A percentile compares a stretch with the other conserved stretches of the same genome.
These are phyloP conservation scores for Diaporthe velutina DNA, from an alignment of 2,329 filamentous ascomycete species.

Conservation along the genomic window DNA sequence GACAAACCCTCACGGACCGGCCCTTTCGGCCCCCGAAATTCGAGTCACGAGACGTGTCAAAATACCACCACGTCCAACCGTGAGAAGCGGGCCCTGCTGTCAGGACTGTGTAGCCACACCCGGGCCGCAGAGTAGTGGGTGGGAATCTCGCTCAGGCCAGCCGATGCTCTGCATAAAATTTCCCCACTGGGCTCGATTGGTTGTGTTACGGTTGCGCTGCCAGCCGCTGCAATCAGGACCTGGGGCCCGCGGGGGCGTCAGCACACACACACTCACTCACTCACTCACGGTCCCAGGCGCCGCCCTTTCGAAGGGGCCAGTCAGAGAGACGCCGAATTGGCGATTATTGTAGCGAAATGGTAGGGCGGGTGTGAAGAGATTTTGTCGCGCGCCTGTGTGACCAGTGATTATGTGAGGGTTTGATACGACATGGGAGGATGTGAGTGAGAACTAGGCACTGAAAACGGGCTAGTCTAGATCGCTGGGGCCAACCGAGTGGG, in stretches of 20 bases:
- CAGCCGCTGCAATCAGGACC: constrained; percentile 12
- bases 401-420: constrained; percentile 16
- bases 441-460: constrained; percentile 3
- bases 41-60: constrained; percentile 15
- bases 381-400: constrained; percentile 26
- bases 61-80: neutral
- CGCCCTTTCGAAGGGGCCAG: neutral
- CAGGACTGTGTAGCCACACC: constrained; percentile 9
- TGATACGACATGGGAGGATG: neutral
- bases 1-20: constrained; percentile 1
- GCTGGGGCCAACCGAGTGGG: neutral
- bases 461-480: constrained; percentile 8
- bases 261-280: neutral
- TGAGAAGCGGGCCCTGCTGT: neutral
- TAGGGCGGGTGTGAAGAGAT: neutral
- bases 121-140: neutral
- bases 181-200: neutral
- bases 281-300: neutral
- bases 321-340: neutral
- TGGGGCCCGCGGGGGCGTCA: constrained; percentile 8
- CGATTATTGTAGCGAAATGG: neutral
- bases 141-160: neutral
- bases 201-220: constrained; percentile 12
- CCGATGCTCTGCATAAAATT: constrained; percentile 22
- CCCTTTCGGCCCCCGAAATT: constrained; percentile 28